Evolutionary conservation across 2,329 filamentous ascomycete species (phyloP).

Genomic region (Fusarium sp.): DNA sequence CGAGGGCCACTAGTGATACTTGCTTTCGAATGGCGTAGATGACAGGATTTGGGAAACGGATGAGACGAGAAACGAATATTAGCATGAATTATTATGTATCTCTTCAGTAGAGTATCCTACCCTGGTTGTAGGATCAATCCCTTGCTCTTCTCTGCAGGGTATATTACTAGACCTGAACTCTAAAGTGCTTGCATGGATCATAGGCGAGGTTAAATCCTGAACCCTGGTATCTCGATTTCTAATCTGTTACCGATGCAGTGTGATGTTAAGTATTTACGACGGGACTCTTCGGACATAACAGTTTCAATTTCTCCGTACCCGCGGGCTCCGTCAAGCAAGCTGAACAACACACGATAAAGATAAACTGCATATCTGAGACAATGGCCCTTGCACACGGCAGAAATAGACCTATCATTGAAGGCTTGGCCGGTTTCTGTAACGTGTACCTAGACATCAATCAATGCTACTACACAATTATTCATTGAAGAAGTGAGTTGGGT

Average conservation of each 20-base stretch:
- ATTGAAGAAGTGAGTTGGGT: too few species aligned
- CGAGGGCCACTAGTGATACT: neutral
- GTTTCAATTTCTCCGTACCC: neutral
- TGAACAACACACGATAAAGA: too few species aligned
- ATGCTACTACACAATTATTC: too few species aligned
- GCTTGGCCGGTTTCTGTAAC: neutral
- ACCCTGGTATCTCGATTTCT: neutral
- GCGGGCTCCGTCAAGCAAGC: too few species aligned
- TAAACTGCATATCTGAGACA: rapidly evolving
- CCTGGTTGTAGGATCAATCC: neutral
- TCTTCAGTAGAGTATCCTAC: neutral
- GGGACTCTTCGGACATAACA: rapidly evolving
- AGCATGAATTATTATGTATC: neutral
- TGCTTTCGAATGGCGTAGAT: neutral
- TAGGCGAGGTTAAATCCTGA: neutral
- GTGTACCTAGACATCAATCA: neutral
- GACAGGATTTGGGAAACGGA: neutral
- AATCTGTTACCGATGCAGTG: neutral
- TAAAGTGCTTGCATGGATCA: neutral
- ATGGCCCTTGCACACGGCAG: neutral
- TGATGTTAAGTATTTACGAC: neutral
- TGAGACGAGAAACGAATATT: neutral
- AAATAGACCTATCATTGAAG: neutral
- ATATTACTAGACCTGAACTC: neutral
- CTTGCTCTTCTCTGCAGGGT: neutral